A percentile compares a stretch with the other conserved stretches of the same genome.
Conservation (phyloP, 1,284 basidiomycete genomes). For the Peniophora sp. region DNA sequence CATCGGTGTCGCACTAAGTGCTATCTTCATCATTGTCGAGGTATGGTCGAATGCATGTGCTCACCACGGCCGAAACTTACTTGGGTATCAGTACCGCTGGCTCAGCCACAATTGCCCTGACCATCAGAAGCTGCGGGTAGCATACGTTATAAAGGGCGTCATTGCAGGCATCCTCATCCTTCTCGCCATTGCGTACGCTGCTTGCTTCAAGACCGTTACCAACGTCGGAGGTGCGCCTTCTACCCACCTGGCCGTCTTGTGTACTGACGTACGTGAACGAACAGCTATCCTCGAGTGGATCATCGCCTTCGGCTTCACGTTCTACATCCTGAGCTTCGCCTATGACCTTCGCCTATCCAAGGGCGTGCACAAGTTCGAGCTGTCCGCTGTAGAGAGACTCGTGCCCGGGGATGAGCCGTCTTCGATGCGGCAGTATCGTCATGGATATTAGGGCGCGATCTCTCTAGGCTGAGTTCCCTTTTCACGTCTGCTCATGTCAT, state of each 20-base stretch:
- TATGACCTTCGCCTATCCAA: conserved; percentile 54
- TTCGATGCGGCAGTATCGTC: background rate
- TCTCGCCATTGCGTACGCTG: conserved; percentile 57
- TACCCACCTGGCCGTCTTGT: background rate
- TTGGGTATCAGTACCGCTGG: conserved; percentile 41
- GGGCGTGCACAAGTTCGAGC: conserved; percentile 28
- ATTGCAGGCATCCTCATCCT: conserved; percentile 50
- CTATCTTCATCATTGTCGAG: conserved; percentile 65
- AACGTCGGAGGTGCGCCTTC: conserved; percentile 45
- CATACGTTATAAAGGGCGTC: conserved; percentile 54
- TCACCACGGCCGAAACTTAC: no score
- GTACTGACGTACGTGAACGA: background rate
- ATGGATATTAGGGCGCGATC: no score
- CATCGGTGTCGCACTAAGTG: conserved; percentile 45
- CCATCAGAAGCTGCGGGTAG: conserved; percentile 36
- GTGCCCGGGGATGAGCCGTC: background rate
- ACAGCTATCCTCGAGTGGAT: conserved; percentile 59
- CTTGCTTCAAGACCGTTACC: conserved; percentile 34
- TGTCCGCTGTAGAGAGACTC: conserved; percentile 5
- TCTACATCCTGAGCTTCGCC: conserved; percentile 61
- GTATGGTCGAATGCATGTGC: no score
- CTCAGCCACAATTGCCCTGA: conserved; percentile 47
- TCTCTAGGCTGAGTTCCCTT: no score
- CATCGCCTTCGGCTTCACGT: conserved; percentile 63
- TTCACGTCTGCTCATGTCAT: no score